Conservation (phyloP, 2,329 filamentous ascomycete species). For the Rutstroemia sp. region DNA sequence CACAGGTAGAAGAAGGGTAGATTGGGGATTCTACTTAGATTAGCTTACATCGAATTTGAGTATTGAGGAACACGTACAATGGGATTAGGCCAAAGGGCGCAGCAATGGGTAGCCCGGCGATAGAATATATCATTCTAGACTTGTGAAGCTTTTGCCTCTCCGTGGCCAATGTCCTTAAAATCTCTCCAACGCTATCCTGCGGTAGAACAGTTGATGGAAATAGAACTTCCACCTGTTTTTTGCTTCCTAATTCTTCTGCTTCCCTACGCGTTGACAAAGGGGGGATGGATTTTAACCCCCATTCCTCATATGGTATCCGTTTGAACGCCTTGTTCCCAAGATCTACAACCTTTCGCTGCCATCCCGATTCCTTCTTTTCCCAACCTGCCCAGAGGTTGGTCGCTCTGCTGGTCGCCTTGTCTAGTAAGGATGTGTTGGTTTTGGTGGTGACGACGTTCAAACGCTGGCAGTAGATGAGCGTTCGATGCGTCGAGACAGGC, state of each 20-base stretch:
- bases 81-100: conserved; percentile 78
- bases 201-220: conserved; percentile 69
- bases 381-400: conserved; percentile 74
- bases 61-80: conserved; percentile 51
- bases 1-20: conserved; percentile 94
- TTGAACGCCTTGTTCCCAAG: conserved; percentile 83
- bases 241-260: conserved; percentile 54
- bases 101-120: conserved; percentile 75
- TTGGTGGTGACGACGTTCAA: conserved; percentile 46
- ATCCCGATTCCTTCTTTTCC: conserved; percentile 77
- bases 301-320: conserved; percentile 93
- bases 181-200: conserved; percentile 50
- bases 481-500: conserved; percentile 84
- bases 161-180: conserved; percentile 66
- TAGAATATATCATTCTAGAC: conserved; percentile 70
- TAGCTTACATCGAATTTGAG: background rate
- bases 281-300: conserved; percentile 92
- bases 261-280: conserved; percentile 63
- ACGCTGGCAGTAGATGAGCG: conserved; percentile 86
- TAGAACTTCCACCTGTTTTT: conserved; percentile 62
- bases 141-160: conserved; percentile 76
- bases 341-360: conserved; percentile 79
- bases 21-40: conserved; percentile 67
- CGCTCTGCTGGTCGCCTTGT: conserved; percentile 63
- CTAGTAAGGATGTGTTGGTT: conserved; percentile 49